Conservation (phyloP, 1,284 basidiomycete genomes). For the Dichomitus squalens region DNA sequence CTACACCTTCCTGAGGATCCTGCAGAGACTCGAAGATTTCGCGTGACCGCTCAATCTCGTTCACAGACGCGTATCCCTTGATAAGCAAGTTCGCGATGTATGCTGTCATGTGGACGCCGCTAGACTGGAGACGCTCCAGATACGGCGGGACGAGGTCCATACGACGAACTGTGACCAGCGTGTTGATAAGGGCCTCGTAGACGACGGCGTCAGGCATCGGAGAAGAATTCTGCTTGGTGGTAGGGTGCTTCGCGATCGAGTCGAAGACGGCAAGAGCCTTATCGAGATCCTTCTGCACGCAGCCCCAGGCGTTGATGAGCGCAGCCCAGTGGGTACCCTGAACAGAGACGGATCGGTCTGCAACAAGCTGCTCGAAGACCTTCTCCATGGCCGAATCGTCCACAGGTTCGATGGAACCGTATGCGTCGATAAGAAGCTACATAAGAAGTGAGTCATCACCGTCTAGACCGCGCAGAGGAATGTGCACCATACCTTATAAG, state of each 20-base stretch:
- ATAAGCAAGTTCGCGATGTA: constrained; percentile 96
- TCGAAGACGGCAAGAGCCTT: constrained; percentile 83
- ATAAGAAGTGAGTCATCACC: constrained; percentile 24
- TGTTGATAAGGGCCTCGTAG: constrained; percentile 92
- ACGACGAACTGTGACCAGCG: constrained; percentile 79
- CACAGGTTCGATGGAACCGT: constrained; percentile 85
- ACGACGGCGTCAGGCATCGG: constrained; percentile 80
- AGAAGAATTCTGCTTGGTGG: constrained; percentile 34
- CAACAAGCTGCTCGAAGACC: constrained; percentile 66
- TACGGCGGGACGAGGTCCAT: constrained; percentile 81
- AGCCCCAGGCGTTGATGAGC: constrained; percentile 90
- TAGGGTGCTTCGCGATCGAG: constrained; percentile 61
- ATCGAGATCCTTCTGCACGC: constrained; percentile 77
- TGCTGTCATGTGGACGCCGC: constrained; percentile 87
- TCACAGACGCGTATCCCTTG: constrained; percentile 80
- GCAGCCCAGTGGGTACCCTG: constrained; percentile 92
- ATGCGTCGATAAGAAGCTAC: constrained; percentile 88
- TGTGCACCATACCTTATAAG: constrained; percentile 76
- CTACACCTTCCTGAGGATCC: constrained; percentile 88
- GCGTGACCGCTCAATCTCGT: constrained; percentile 73
- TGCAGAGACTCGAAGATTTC: constrained; percentile 83
- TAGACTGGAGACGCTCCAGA: constrained; percentile 60
- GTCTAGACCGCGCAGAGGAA: not conserved
- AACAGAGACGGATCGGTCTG: constrained; percentile 56
- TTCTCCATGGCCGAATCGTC: constrained; percentile 77